A percentile compares a stretch with the other conserved stretches of the same genome.
Conservation (phyloP, 1,284 basidiomycete genomes). For the Ustilago xerochloae region DNA sequence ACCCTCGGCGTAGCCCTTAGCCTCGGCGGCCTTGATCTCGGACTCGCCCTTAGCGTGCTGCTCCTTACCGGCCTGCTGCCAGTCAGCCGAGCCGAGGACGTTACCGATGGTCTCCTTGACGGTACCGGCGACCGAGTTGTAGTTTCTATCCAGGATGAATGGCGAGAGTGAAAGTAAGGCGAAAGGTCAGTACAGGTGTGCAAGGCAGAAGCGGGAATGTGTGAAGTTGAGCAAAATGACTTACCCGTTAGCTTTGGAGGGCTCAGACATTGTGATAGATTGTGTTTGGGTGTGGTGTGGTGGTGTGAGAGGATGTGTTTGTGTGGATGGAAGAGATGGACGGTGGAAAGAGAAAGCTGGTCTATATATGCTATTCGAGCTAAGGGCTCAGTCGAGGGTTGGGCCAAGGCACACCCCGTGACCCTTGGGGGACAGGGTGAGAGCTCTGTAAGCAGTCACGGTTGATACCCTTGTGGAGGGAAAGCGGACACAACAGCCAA, state of each 20-base stretch:
- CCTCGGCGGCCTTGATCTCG: slow-evolving; percentile 59
- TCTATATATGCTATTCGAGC: slow-evolving; percentile 30
- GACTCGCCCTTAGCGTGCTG: slow-evolving; percentile 59
- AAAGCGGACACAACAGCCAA: too few relatives aligned
- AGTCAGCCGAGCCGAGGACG: slow-evolving; percentile 48
- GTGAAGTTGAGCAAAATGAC: not conserved
- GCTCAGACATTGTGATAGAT: slow-evolving; percentile 53
- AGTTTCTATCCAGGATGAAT: slow-evolving; percentile 23
- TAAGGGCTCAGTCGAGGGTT: not conserved
- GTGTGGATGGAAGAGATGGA: slow-evolving; percentile 4
- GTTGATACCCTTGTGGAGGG: too few relatives aligned
- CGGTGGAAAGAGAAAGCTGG: not conserved
- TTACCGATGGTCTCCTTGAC: slow-evolving; percentile 60
- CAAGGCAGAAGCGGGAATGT: too few relatives aligned
- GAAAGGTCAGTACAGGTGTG: not conserved
- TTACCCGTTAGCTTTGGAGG: slow-evolving; percentile 54
- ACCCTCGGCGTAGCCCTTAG: slow-evolving; percentile 62
- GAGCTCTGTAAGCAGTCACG: not conserved
- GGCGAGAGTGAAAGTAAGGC: not conserved
- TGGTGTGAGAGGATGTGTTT: slow-evolving; percentile 15
- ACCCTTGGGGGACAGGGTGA: slow-evolving; percentile 1
- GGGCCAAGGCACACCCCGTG: slow-evolving; percentile 6
- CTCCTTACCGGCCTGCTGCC: slow-evolving; percentile 59
- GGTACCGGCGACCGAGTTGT: slow-evolving; percentile 52
- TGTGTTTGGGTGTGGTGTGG: slow-evolving; percentile 5